Base-by-base conservation (phyloP, 2,329 filamentous ascomycete genomes). In the Sordariomycetes sp. region DNA sequence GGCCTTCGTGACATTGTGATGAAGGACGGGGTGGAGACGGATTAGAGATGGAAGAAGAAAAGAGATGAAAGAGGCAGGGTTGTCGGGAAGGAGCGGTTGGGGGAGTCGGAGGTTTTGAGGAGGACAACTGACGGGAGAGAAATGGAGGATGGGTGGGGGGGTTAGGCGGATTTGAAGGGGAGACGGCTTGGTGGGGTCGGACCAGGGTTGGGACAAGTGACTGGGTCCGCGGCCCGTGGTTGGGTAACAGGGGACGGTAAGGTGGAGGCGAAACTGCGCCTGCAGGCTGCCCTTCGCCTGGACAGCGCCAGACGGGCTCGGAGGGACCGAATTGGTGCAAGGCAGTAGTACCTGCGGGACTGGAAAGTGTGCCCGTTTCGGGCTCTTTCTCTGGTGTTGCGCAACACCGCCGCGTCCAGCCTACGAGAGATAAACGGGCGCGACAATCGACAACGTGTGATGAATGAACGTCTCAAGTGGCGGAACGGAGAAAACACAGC, bases 1-100 rank as follows among this genome's bases (percentile, higher is more conserved):
- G 69, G 67, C 65, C 69, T 66, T 69, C 73, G 73, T 64, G 72
- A 70, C 68, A 68, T 75, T 69, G 69, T 70, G n/a, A 25, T 37
- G n/a, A 22, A 62, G 59, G 59, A 57, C 51, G n/a, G 54, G 53
- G 37, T 46, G 48, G 35, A 32, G 28, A 32, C 28, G 28, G 28
- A 32, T 32, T 32, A 32, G 28, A 32, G 28, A 32, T 4, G 28
- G 28, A 8, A 55, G 34, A 55, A 40, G 35, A 53, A 57, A 55
- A 51, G 43, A 24, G 37, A 32, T 25, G 55, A 60, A 61, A 50
- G 62, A 63, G 60, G 63, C 58, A 60, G 58, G 34, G 51, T 37
- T 22, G 50, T 53, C 43, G 57, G 20, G 16, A 8, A 48, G 32
- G 46, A 63, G 64, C 60, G 59, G 61, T 63, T 63, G 59, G 58